Conservation (phyloP, 352 stramenopile genomes). For the Globisporangium nunn region DNA sequence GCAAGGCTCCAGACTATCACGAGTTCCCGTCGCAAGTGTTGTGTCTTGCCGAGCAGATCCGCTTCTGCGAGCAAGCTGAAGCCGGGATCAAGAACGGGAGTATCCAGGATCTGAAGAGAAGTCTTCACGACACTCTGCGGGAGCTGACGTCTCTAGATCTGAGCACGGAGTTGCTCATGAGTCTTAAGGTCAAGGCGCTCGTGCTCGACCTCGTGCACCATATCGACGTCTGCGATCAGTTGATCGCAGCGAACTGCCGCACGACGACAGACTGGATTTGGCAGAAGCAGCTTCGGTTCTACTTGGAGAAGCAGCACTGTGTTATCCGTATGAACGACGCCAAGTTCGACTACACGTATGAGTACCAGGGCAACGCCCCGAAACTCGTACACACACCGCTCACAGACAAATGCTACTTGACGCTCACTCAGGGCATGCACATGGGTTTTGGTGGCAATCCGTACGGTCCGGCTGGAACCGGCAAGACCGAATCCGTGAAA, state of each 20-base stretch:
- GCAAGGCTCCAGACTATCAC: constrained; percentile 80
- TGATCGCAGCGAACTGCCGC: constrained; percentile 53
- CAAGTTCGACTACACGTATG: constrained; percentile 90
- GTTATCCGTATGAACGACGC: constrained; percentile 75
- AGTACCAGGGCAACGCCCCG: constrained; percentile 92
- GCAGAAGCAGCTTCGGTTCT: constrained; percentile 93
- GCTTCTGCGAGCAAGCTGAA: constrained; percentile 88
- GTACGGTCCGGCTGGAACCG: constrained; percentile 91
- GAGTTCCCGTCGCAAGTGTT: constrained; percentile 89
- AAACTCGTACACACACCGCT: constrained; percentile 93
- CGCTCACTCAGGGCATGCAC: constrained; percentile 90
- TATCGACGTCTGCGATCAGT: constrained; percentile 91
- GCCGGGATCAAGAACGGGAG: constrained; percentile 71
- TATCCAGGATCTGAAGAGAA: constrained; percentile 60
- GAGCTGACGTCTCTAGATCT: constrained; percentile 83
- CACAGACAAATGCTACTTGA: constrained; percentile 94
- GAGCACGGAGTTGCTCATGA: constrained; percentile 80
- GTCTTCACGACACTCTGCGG: constrained; percentile 55
- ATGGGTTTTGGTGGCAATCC: constrained; percentile 92
- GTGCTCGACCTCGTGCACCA: constrained; percentile 95
- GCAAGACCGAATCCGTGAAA: constrained; percentile 95
- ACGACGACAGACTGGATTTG: constrained; percentile 80
- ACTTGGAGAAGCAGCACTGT: constrained; percentile 61
- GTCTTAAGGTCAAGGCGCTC: constrained; percentile 92
- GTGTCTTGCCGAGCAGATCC: constrained; percentile 89